phyloP scores from a whole-genome alignment of 768 basidiomycete genomes.

The Auriscalpium orientale region DNA sequence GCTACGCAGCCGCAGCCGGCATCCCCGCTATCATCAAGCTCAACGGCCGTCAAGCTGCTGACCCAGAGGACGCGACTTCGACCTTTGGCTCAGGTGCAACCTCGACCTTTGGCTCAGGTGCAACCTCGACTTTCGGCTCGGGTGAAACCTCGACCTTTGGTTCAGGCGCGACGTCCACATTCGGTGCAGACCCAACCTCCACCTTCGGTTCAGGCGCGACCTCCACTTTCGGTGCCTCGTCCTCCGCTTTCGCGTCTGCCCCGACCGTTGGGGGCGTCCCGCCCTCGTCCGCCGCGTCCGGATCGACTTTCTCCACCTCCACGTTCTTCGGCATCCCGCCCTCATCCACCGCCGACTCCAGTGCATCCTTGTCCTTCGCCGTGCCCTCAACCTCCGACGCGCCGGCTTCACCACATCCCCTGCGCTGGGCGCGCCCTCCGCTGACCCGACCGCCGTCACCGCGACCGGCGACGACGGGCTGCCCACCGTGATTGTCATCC shows the following conservation, averaged over 20 bases:
- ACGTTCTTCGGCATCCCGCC: neutral
- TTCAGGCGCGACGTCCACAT: neutral
- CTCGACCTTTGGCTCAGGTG: neutral
- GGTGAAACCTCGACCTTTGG: neutral
- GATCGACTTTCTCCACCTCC: neutral
- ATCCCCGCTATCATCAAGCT: slow-evolving; percentile 9
- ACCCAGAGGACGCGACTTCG: neutral
- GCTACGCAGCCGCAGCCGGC: neutral
- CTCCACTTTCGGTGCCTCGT: no score
- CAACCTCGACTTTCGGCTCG: neutral
- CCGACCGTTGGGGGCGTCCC: neutral
- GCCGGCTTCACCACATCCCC: neutral
- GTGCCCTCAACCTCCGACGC: neutral
- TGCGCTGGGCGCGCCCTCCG: neutral
- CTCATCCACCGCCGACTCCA: neutral
- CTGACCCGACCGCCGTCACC: neutral
- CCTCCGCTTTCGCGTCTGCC: neutral
- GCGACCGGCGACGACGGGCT: neutral
- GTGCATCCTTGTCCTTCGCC: neutral
- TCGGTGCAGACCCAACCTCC: neutral
- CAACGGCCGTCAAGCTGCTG: slow-evolving; percentile 7
- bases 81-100: neutral
- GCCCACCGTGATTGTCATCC: neutral
- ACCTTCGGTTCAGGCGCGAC: neutral
- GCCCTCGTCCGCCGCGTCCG: neutral